Evolutionary conservation across 768 basidiomycete species (phyloP), one percentile per base, ranked within the genome.

Genomic region (Collybia sordida): DNA sequence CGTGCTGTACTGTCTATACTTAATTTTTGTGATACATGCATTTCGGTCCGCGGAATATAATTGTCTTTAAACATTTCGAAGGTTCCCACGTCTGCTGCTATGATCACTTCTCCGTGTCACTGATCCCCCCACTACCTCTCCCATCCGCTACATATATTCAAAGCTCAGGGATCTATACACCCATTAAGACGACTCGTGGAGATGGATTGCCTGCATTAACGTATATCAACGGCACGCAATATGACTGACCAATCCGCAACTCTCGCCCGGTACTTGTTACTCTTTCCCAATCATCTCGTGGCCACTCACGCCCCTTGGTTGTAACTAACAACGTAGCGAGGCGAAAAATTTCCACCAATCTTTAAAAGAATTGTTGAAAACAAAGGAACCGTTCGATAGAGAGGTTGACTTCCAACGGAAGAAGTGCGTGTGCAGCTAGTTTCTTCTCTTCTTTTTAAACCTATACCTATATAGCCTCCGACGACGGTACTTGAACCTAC

Each of bases 391-490:
- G 27, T 94, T 86, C 79, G 87, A 90, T 53, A 88, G 78, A 64
- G 90, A 94, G 52, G 83, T 93, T 37, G 94, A 98, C 62, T 85
- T 88, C 56, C 82, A 85, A 65, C 79, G 94, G 60, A 90, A 90
- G 71, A 86, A 84, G 94, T 93, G 67, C 70, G 91, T 72, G 5
- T 52, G 31, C 31, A 47, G 36, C 36, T 17, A 37, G 48, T 47
- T 46, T 40, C 47, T 47, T 45, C 24, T 53, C 43, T 56, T 12
- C 18, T 34, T 45, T 47, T 50, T 45, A 54, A 41, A 45, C 56
- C 42, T 52, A 40, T 39, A 52, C 50, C 11, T 37, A 24, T 36
- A 28, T 56, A 92, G 89, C 62, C 75, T 92, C 49, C 81, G 90
- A 44, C 79, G 82, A 47, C 80, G 79, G 37, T 85, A 90, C 64